Base-by-base conservation (phyloP, 148 eudicot genomes). In the Rheum nobile region DNA sequence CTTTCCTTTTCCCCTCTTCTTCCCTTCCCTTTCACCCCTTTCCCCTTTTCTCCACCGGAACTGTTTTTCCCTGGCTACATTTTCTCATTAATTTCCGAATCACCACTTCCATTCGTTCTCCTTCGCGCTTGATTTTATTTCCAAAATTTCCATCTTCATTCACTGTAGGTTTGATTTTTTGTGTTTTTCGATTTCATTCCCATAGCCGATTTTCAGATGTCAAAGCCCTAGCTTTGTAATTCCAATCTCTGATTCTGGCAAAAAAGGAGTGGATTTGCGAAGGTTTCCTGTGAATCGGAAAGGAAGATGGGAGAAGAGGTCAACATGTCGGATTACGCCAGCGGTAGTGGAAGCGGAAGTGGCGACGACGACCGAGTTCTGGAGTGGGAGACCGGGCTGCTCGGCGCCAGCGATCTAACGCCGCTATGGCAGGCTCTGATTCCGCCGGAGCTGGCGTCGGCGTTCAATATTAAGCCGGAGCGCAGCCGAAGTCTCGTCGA, bases 381-480 rank as follows among this genome's bases (percentile, higher is more conserved):
- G 34, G 90, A 80, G 57, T 89, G 93, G 93, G 93, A 89, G 82
- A 69, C 52, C 2, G 93, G 90, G 2, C 68, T 89, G 29, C 92
- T 90, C 0, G 74, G 41, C 76, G 31, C 29, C 77, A 79, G 73
- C 61, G 93, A 86, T 67, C 77, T 89, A 38, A 85, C 83, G 3
- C 90, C 93, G 29, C 26, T 89, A 3, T 85, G 87, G 2, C 93
- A 86, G 79, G 39, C 70, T 28, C 55, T 89, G 72, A 82, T 89
- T 74, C 83, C 93, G 65, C 78, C 81, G 79, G 83, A 82, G 61
- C 78, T 89, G 16, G 83, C 85, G 11, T 74, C 84, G 74, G 90
- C 90, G 17, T 89, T 89, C 79, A 78, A 77, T 61, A 85, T 89
- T 63, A 47, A 81, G 68, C 84, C 88, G 77, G 88, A 86, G 71